Base-by-base conservation (phyloP, 257 asterid species). In the Cordia subcordata region DNA sequence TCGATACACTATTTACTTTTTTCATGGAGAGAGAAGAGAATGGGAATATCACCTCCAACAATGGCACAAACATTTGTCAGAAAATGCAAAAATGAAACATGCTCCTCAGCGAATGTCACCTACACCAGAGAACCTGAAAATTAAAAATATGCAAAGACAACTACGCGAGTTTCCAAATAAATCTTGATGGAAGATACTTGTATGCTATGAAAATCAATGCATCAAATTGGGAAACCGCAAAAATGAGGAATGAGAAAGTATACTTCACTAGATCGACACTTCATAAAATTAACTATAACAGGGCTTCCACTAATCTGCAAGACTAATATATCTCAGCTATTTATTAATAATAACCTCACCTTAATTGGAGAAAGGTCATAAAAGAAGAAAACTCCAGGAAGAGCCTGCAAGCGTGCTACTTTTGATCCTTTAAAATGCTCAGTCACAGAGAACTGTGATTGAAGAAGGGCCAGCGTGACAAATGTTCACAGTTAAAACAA, bases 291-390 rank as follows among this genome's bases (percentile, higher is more conserved):
- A 20, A 13, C 33, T 23, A 32, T 32, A 56, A 55, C 19, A 13
- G 46, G 33, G 15, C 61, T 44, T 17, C 32, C 42, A n/a, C n/a
- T n/a, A n/a, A n/a, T n/a, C n/a, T 4, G 9, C 17, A n/a, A 9
- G 12, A 37, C 39, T 35, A 21, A 21, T 50, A 15, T 16, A 20
- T 20, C 55, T 50, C 11, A 50, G 22, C 50, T 16, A n/a, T 1
- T 4, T 4, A 0, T 8, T 16, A 15, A 16, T 11, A 39, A 17
- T 16, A 51, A 61, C 83, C 42, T 49, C n/a, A 81, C 99, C 97
- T 93, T 93, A 66, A 93, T 93, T 57, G 97, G 97, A 21, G 99
- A 93, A 63, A 89, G 96, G 61, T 93, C 97, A 65, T 93, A 93
- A 58, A 81, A 81, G 84, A 89, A 85, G 79, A 88, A 93, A 60